Evolutionary conservation across 139 green algal genomes (phyloP), one percentile per base, ranked within the genome.

Genomic region (Choricystis sp.): DNA sequence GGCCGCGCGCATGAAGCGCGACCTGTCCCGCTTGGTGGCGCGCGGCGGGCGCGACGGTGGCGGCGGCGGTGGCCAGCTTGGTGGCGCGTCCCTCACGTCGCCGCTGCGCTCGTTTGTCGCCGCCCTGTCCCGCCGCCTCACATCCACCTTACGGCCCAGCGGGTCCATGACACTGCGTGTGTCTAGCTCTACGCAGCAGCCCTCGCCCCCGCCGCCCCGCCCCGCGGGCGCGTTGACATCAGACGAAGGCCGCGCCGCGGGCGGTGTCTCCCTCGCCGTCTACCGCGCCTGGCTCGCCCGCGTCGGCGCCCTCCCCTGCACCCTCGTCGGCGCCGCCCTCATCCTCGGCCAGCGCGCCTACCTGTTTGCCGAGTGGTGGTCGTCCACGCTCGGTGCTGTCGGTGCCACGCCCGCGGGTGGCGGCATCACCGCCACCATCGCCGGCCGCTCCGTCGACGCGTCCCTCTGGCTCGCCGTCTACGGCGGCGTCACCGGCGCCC

Each of bases 291-390:
- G 40, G 40, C 9, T 16, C 40, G 40, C 40, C 9, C 16, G 9
- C 40, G 16, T 52, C 40, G 40, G 40, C 9, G 52, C 21, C 19
- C 22, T 24, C 31, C 63, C 20, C 28, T 23, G 9, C 29, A 24
- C 26, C 3, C 2, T 82, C 21, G 62, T 83, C 27, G 49, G 58
- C 31, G 62, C 58, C 4, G 70, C 62, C 1, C 52, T 94, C 61
- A n/a, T 91, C 27, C 25, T 58, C 16, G 83, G 86, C 1, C 81
- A 90, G 67, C 81, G 66, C 1, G 63, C 77, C 3, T 83, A 74
- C 27, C 58, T 90, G 59, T 79, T 67, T 2, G 66, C 62, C 19
- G 73, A 87, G 26, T 89, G 81, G 78, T 72, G 40, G 40, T 9
- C 16, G 9, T 52, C 40, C 9, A 52, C 40, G 9, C 40, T 52